These are phyloP conservation scores for Pseudogymnoascus sp. DNA, from an alignment of 2,329 filamentous ascomycete species.

Conservation along the genomic window DNA sequence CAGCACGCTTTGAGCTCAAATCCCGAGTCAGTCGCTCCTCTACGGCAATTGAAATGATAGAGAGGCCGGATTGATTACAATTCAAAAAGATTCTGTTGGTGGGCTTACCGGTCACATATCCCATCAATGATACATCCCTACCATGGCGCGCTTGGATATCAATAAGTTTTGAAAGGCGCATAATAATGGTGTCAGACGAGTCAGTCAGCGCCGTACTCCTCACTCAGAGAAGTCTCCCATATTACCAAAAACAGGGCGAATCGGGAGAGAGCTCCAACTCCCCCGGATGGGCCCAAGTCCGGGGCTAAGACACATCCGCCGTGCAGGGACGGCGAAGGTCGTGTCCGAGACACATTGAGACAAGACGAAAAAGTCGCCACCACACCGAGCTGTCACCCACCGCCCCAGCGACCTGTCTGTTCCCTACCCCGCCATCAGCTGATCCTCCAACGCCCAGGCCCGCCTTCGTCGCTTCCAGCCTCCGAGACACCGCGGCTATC, in stretches of 20 bases:
- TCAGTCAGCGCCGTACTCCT: background rate
- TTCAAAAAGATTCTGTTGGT: background rate
- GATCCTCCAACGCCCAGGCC: background rate
- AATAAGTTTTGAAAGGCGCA: background rate
- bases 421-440: conserved; percentile 1
- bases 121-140: background rate
- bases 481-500: conserved; percentile 8
- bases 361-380: background rate
- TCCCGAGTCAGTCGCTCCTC: background rate
- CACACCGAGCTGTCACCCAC: background rate
- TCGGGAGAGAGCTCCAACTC: background rate
- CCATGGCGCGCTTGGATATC: background rate
- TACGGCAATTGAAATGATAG: background rate
- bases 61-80: background rate
- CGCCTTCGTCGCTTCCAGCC: background rate
- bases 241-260: background rate
- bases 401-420: background rate
- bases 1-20: background rate
- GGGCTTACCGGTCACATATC: conserved; percentile 2
- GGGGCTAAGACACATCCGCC: conserved; percentile 4
- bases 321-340: conserved; percentile 2
- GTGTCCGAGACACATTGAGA: conserved; percentile 1
- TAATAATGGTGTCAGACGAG: conserved; percentile 8
- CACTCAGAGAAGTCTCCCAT: background rate
- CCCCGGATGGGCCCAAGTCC: background rate